Evolutionary conservation across 129 eudicot species (phyloP), one percentile per base, ranked within the genome.

Genomic region (Erigeron canadensis): DNA sequence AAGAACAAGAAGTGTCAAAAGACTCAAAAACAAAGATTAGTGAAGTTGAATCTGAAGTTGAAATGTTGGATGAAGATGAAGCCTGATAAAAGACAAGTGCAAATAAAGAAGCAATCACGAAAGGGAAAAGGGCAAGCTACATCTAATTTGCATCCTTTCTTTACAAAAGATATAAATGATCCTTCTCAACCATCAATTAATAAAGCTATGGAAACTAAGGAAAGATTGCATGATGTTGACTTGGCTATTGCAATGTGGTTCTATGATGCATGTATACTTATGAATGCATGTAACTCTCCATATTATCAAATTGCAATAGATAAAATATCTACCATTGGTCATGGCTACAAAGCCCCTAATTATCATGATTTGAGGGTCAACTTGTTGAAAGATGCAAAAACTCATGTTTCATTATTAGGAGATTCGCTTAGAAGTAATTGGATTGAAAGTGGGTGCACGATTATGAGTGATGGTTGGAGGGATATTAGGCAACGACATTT

Each of bases 381-480:
- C 2, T 45, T 45, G 50, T 45, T 45, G 50, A 45, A 45, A 45
- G 9, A 45, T 45, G 50, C 8, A 45, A 45, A 45, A 45, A 50
- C 3, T 50, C 57, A 13, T 23, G 57, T 50, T 15, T 50, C 57
- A 12, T 17, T 12, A 2, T 13, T 50, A 3, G 4, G 15, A 12
- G 18, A 50, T 50, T 50, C 57, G 15, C 15, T 13, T 50, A 50
- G 2, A 50, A 50, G 57, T 50, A 12, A 50, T 16, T 50, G 57
- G 57, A 50, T 50, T 16, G 57, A 50, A 12, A 10, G 18, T 50
- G 57, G 57, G 15, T 13, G 57, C 4, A 50, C 57, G 18, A 50
- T 50, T 13, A 50, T 50, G 57, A 50, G 57, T 50, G 57, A 50
- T 50, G 57, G 57, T 19, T 50, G 19, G 57, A 50, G 57, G 57